Conservation (phyloP, 768 basidiomycete species). For the Boletus edulis region DNA sequence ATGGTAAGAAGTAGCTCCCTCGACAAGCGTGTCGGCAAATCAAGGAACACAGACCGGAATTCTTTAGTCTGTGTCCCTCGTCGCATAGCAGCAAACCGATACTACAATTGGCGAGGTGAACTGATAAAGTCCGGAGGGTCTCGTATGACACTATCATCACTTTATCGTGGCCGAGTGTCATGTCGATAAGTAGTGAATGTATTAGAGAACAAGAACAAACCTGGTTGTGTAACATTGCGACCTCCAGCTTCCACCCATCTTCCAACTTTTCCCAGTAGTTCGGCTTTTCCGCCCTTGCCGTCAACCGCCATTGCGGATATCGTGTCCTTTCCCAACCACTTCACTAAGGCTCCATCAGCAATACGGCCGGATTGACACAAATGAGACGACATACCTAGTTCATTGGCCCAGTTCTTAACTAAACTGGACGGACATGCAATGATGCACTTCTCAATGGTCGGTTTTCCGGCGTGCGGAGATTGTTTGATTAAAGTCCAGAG, state of each 20-base stretch:
- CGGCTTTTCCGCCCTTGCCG: conserved; percentile 85
- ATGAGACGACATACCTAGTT: conserved; percentile 64
- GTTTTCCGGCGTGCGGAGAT: conserved; percentile 82
- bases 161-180: conserved; percentile 26
- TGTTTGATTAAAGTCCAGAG: conserved; percentile 96
- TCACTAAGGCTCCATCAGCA: conserved; percentile 48
- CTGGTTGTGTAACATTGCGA: conserved; percentile 88
- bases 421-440: conserved; percentile 96
- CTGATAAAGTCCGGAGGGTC: conserved; percentile 79
- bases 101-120: conserved; percentile 70
- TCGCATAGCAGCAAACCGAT: conserved; percentile 95
- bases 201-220: conserved; percentile 38
- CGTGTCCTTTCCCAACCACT: conserved; percentile 91
- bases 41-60: conserved; percentile 63
- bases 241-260: conserved; percentile 91
- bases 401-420: conserved; percentile 99
- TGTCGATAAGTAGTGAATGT: background rate
- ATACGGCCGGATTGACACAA: background rate
- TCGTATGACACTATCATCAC: conserved; percentile 99
- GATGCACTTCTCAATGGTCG: conserved; percentile 94
- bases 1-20: conserved; percentile 1
- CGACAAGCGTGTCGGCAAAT: background rate
- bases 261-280: conserved; percentile 72
- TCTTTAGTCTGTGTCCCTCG: conserved; percentile 96
- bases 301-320: conserved; percentile 86